Conservation (phyloP, 345 rosid genomes). For the Gossypium australe region DNA sequence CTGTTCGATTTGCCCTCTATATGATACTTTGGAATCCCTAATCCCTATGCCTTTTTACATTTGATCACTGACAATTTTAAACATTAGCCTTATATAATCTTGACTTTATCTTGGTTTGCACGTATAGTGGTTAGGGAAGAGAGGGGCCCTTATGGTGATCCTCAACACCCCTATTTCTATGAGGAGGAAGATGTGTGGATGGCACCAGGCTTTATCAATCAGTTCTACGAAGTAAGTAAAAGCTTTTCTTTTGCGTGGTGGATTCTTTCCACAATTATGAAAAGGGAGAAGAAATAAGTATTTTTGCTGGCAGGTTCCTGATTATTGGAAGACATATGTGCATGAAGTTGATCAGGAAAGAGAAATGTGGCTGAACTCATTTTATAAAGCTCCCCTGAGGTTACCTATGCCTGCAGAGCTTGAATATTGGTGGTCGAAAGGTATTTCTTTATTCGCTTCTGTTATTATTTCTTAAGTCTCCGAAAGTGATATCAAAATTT, state of each 20-base stretch:
- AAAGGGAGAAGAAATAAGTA: conserved; percentile 7
- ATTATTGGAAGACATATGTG: conserved; percentile 82
- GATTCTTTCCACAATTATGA: conserved; percentile 4
- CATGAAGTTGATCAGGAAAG: conserved; percentile 87
- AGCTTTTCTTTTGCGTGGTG: conserved; percentile 7
- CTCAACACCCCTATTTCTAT: conserved; percentile 83
- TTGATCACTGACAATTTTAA: neutral
- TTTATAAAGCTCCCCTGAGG: conserved; percentile 83
- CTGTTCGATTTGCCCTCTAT: neutral
- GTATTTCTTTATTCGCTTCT: conserved; percentile 22
- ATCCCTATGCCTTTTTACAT: neutral
- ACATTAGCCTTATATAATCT: neutral
- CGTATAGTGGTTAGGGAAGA: conserved; percentile 86
- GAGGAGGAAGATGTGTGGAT: conserved; percentile 96
- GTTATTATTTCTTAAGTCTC: neutral
- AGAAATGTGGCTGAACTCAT: conserved; percentile 91
- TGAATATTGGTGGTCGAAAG: conserved; percentile 84
- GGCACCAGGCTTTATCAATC: conserved; percentile 95
- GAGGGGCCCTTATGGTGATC: conserved; percentile 82
- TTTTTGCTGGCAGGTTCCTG: conserved; percentile 55
- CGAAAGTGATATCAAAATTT: neutral
- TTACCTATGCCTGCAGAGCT: conserved; percentile 94
- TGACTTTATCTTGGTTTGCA: too few relatives aligned
- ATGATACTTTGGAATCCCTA: neutral
- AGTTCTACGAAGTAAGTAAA: conserved; percentile 66